These are phyloP conservation scores for Mycena sp. DNA, from an alignment of 1,284 basidiomycete genomes.

Conservation along the genomic window DNA sequence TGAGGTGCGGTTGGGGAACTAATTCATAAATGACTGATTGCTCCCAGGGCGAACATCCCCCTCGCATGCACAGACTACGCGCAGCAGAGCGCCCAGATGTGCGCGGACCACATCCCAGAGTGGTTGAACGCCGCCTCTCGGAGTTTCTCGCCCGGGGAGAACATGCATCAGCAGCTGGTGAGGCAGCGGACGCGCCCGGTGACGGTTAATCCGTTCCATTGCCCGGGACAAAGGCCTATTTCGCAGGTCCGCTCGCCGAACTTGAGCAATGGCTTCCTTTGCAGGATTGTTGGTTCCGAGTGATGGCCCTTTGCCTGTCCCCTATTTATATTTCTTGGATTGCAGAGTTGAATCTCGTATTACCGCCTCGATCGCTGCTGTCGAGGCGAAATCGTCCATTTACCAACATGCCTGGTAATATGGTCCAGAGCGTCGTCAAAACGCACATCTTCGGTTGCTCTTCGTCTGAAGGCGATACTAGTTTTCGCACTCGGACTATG, in stretches of 20 bases:
- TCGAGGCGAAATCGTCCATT: no score
- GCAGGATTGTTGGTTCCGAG: slow-evolving; percentile 1
- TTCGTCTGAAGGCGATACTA: no score
- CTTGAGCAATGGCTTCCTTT: slow-evolving; percentile 16
- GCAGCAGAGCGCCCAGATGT: slow-evolving; percentile 46
- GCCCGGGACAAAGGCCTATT: slow-evolving; percentile 42
- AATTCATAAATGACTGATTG: not conserved
- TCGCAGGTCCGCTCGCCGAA: slow-evolving; percentile 18
- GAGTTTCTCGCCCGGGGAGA: slow-evolving; percentile 21
- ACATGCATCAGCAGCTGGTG: not conserved
- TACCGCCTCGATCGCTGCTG: no score
- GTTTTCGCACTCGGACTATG: no score
- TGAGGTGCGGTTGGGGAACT: not conserved
- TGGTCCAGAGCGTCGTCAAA: no score
- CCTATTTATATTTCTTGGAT: no score
- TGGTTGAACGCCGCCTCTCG: slow-evolving; percentile 3
- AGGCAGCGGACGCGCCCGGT: slow-evolving; percentile 36
- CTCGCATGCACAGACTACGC: slow-evolving; percentile 54
- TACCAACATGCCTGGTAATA: no score
- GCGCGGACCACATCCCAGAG: slow-evolving; percentile 23
- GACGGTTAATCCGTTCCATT: slow-evolving; percentile 49
- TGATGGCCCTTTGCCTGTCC: not conserved
- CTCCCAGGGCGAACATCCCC: slow-evolving; percentile 37
- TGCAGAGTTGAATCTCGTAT: no score
- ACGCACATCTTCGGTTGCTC: no score